Base-by-base conservation (phyloP, 805 yeast genomes). In the Lipomyces orientalis region DNA sequence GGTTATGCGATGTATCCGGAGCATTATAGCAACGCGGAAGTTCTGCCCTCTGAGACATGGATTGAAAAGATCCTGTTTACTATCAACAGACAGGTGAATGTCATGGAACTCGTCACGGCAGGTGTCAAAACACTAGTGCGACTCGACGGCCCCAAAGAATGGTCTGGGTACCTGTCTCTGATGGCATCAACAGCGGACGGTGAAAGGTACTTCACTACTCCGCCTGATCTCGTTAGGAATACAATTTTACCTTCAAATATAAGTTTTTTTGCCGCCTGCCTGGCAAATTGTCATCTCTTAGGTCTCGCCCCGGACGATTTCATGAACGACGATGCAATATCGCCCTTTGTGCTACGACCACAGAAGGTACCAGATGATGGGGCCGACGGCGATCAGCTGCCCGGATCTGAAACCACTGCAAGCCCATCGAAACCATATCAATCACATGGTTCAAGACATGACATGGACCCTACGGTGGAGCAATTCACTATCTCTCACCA, bases 391-490 rank as follows among this genome's bases (percentile, higher is more conserved):
- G 49, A 39, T 39, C 49, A 39, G 49, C 49, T 39, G 49, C 49
- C 49, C 49, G 49, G 49, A 39, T 39, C 49, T 39, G 49, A 39
- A 39, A 39, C 49, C 49, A 39, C 49, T 39, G 49, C 49, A 39
- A 39, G 49, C 49, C 49, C 49, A 39, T 39, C 49, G 3, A 39
- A 2, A 39, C 49, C 16, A 39, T 39, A 39, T 3, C 49, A 39
- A 39, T 39, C 49, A 39, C 49, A 39, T 4, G 49, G 49, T 39
- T 39, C 49, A 39, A 39, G 49, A 39, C 2, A 39, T 39, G 49
- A 39, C 49, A 39, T 39, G 49, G 49, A 39, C 49, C 49, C 49
- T 39, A 39, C 49, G 49, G 49, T 39, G 49, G 49, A 39, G 49
- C 49, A 39, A 39, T 4, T 39, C 49, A 39, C 49, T 39, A 39